Evolutionary conservation across 345 rosid genomes (phyloP).

Genomic region (Euphorbia peplus): DNA sequence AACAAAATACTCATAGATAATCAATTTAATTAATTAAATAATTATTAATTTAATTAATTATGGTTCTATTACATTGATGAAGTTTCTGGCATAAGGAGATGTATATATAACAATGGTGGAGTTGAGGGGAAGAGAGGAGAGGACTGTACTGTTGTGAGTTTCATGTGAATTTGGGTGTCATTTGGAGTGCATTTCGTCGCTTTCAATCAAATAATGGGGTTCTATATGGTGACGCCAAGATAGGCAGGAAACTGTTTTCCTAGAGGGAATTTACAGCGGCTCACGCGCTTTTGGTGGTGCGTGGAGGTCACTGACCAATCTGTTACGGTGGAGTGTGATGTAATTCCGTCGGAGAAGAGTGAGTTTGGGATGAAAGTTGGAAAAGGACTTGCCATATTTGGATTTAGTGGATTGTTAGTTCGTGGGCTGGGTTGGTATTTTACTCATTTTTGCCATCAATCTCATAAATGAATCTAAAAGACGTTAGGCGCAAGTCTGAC

Average conservation of each 20-base stretch:
- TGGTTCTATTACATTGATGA: constrained; percentile 24
- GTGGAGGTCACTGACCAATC: not conserved
- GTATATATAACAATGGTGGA: constrained; percentile 32
- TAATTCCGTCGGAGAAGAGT: not conserved
- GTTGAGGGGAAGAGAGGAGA: too few species aligned
- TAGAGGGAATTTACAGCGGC: not conserved
- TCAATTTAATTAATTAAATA: too few species aligned
- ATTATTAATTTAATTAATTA: too few species aligned
- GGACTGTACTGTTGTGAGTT: constrained; percentile 22
- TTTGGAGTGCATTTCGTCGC: constrained; percentile 37
- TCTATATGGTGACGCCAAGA: constrained; percentile 24
- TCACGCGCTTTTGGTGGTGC: not conserved
- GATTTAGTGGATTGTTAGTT: not conserved
- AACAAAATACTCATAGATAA: not conserved
- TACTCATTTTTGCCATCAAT: not conserved
- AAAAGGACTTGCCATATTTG: constrained; percentile 5
- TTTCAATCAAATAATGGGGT: constrained; percentile 8
- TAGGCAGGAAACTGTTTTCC: constrained; percentile 10
- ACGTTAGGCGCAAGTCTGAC: too few species aligned
- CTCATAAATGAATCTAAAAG: too few species aligned
- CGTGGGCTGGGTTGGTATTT: not conserved
- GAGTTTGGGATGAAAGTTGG: not conserved
- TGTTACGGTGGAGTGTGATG: not conserved
- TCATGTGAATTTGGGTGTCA: constrained; percentile 56
- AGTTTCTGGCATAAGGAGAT: constrained; percentile 19